Evolutionary conservation across 2,329 filamentous ascomycete species (phyloP).

Genomic region (Sclerotiophoma versabilis): DNA sequence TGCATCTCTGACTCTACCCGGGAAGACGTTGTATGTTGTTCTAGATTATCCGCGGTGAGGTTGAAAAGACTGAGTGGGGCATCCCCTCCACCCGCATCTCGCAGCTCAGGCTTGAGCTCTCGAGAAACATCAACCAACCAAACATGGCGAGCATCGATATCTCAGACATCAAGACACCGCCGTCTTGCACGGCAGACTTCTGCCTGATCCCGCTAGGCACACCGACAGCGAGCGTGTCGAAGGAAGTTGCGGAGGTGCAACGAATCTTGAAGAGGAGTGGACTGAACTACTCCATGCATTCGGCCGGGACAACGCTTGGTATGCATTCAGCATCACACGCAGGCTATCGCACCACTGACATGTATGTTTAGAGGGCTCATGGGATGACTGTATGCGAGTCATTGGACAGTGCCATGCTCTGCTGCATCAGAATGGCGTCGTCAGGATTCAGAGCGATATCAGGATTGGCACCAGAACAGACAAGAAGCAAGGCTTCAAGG

Average conservation of each 20-base stretch:
- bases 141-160: slow-evolving; percentile 33
- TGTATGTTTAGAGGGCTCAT: slow-evolving; percentile 74
- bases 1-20: no score
- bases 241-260: slow-evolving; percentile 87
- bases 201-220: slow-evolving; percentile 82
- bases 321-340: background rate
- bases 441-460: slow-evolving; percentile 86
- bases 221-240: slow-evolving; percentile 58
- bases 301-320: slow-evolving; percentile 89
- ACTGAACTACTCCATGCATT: slow-evolving; percentile 87
- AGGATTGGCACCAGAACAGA: slow-evolving; percentile 85
- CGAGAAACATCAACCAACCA: slow-evolving; percentile 13
- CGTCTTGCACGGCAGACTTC: slow-evolving; percentile 84
- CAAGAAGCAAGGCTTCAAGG: slow-evolving; percentile 80
- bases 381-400: slow-evolving; percentile 81
- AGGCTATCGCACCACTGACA: slow-evolving; percentile 8
- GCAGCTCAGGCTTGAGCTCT: slow-evolving; percentile 1
- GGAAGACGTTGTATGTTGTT: no score
- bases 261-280: slow-evolving; percentile 81
- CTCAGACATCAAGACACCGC: slow-evolving; percentile 63
- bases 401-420: slow-evolving; percentile 52
- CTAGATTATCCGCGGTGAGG: no score
- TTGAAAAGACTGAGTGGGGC: no score
- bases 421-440: slow-evolving; percentile 48
- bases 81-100: background rate